Base-by-base conservation (phyloP, 2,329 filamentous ascomycete genomes). In the Cercospora berteroae region DNA sequence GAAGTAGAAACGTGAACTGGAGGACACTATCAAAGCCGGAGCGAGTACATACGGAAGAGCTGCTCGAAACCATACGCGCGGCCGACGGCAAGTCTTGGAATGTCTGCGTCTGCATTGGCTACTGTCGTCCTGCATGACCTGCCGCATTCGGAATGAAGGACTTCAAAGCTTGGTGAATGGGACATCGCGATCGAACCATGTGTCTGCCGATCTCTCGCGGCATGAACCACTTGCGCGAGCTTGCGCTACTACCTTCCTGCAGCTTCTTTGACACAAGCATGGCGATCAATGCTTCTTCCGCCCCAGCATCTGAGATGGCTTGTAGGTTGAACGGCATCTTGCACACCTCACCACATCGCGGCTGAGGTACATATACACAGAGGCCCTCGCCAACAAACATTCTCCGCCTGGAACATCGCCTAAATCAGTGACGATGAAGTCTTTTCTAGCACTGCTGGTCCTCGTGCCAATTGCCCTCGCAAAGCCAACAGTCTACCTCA, bases 401-500 rank as follows among this genome's bases (percentile, higher is more conserved):
- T 25, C 8, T 33, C 25, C 20, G 4, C 18, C 55, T 18, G 9
- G 3, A 23, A 36, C 9, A 16, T 7, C 29, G 27, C 12, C 5
- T 5, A 23, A 25, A 2, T 39, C 20, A 20, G 8, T 29, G 20
- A 64, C 8, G 36, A 73, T 74, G 72, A 73, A 74, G 64, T 67
- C 65, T 23, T 44, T 64, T 3, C 25, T 72, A 31, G 50, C 67
- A 10, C 18, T 71, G 18, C 57, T 70, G 25, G 57, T 31, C 36
- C 27, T 74, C 9, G 10, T 70, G 42, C 48, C 69, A 13, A 42
- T 74, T 20, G 72, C 66, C 5, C 50, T 71, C 2, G 74, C 71
- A 13, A 62, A 75, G 16, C 82, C 86, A 1, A 88, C 83, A 0
- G 84, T 89, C 33, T 89, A 88, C 74, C 78, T 89, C 8, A 89